Evolutionary conservation across 108 stramenopile genomes (phyloP).

Genomic region (Chaetoceros tenuissimus): DNA sequence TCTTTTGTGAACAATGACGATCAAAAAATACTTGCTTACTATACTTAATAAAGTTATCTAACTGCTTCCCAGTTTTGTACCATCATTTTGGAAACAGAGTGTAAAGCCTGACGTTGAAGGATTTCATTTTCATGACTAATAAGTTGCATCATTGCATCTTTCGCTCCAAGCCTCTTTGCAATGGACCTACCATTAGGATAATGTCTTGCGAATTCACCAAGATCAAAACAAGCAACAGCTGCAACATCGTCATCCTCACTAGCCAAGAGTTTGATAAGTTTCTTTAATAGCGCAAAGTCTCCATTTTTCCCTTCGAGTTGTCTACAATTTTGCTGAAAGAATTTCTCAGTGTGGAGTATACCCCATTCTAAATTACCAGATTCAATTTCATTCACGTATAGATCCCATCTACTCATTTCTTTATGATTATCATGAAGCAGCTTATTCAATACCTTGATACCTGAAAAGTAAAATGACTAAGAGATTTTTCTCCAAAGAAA

Average conservation of each 20-base stretch:
- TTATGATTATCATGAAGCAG: slow-evolving; percentile 78
- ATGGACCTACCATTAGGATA: slow-evolving; percentile 91
- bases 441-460: slow-evolving; percentile 70
- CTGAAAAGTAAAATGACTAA: slow-evolving; percentile 13
- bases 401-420: slow-evolving; percentile 90
- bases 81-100: slow-evolving; percentile 95
- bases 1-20: no score
- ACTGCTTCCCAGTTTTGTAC: slow-evolving; percentile 79
- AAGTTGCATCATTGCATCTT: slow-evolving; percentile 89
- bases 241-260: slow-evolving; percentile 84
- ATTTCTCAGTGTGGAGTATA: slow-evolving; percentile 88
- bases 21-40: no score
- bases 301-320: slow-evolving; percentile 77
- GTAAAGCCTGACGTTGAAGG: slow-evolving; percentile 90
- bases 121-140: slow-evolving; percentile 90
- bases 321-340: slow-evolving; percentile 82
- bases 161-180: slow-evolving; percentile 86
- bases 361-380: slow-evolving; percentile 92
- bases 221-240: slow-evolving; percentile 93
- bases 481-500: not conserved
- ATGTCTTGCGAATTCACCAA: slow-evolving; percentile 95
- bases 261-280: slow-evolving; percentile 72
- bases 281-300: slow-evolving; percentile 67
- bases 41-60: no score
- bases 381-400: slow-evolving; percentile 86